These are phyloP conservation scores for Exserohilum rostratum DNA, from an alignment of 2,329 filamentous ascomycete species.

Conservation along the genomic window DNA sequence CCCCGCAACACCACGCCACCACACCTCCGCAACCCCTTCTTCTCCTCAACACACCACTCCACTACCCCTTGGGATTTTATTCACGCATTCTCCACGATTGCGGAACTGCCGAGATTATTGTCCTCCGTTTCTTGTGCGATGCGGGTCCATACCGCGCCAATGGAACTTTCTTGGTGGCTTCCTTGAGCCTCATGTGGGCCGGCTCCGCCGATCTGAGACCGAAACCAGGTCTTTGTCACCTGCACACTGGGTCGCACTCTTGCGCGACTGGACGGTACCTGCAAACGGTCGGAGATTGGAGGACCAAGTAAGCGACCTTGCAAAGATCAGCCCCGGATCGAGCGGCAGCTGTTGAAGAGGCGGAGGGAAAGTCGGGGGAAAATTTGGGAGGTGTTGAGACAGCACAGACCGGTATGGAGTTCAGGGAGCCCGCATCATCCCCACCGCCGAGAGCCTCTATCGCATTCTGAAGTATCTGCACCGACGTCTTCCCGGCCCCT, in stretches of 20 bases:
- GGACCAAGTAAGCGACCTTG: conserved; percentile 1
- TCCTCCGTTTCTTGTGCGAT: conserved; percentile 7
- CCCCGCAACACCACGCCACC: conserved; percentile 3
- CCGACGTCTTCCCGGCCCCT: conserved; percentile 11
- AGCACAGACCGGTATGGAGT: conserved; percentile 16
- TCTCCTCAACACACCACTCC: conserved; percentile 10
- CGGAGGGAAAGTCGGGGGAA: conserved; percentile 12
- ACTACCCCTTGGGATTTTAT: conserved; percentile 8
- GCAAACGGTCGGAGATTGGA: conserved; percentile 10
- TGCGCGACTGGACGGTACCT: neutral
- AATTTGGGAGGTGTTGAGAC: conserved; percentile 8
- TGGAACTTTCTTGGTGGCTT: conserved; percentile 16
- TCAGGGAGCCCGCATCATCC: conserved; percentile 8
- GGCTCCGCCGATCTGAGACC: conserved; percentile 10
- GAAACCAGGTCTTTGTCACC: conserved; percentile 10
- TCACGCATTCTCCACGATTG: conserved; percentile 7
- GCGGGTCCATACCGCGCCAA: conserved; percentile 6
- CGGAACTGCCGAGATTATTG: conserved; percentile 12
- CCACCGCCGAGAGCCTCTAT: conserved; percentile 18
- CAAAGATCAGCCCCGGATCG: conserved; percentile 10
- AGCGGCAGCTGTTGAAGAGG: conserved; percentile 16
- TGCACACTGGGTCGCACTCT: conserved; percentile 1
- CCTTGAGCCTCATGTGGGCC: conserved; percentile 17
- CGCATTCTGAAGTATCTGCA: conserved; percentile 7
- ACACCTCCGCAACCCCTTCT: conserved; percentile 9